A percentile compares a stretch with the other conserved stretches of the same genome.
Conservation (phyloP, 2,329 filamentous ascomycete species). For the Aspergillus sp. region DNA sequence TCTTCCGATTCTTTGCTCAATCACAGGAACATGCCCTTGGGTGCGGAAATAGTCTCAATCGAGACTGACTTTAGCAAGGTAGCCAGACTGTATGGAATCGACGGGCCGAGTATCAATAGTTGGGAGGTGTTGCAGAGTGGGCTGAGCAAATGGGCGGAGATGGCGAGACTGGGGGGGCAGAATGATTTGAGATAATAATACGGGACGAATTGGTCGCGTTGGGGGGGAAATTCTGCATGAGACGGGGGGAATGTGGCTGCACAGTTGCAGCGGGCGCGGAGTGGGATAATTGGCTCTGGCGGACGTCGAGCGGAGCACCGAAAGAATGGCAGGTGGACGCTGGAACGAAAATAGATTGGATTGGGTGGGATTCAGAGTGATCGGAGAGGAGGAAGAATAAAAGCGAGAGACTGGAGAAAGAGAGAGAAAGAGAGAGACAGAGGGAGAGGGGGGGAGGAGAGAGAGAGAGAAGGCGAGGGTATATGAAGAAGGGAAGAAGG, state of each 20-base stretch:
- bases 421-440: slow-evolving; percentile 5
- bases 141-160: slow-evolving; percentile 3
- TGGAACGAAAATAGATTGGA: slow-evolving; percentile 5
- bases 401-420: slow-evolving; percentile 4
- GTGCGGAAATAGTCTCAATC: neutral
- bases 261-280: slow-evolving; percentile 12
- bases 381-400: neutral
- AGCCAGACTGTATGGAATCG: neutral
- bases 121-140: slow-evolving; percentile 13
- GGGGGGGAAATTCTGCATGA: slow-evolving; percentile 8
- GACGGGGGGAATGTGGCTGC: slow-evolving; percentile 21
- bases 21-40: neutral
- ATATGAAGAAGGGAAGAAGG: neutral
- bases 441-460: neutral
- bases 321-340: slow-evolving; percentile 1
- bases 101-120: slow-evolving; percentile 10
- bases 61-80: neutral
- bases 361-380: neutral
- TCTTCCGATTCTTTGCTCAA: neutral
- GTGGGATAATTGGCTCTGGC: slow-evolving; percentile 6
- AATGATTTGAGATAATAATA: slow-evolving; percentile 9
- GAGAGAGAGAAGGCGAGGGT: neutral
- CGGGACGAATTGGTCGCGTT: slow-evolving; percentile 12
- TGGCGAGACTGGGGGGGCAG: slow-evolving; percentile 2
- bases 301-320: slow-evolving; percentile 6